A percentile compares a stretch with the other conserved stretches of the same genome.
These are phyloP conservation scores for Yarrowia sp. DNA, from an alignment of 805 yeast genomes.

Conservation along the genomic window DNA sequence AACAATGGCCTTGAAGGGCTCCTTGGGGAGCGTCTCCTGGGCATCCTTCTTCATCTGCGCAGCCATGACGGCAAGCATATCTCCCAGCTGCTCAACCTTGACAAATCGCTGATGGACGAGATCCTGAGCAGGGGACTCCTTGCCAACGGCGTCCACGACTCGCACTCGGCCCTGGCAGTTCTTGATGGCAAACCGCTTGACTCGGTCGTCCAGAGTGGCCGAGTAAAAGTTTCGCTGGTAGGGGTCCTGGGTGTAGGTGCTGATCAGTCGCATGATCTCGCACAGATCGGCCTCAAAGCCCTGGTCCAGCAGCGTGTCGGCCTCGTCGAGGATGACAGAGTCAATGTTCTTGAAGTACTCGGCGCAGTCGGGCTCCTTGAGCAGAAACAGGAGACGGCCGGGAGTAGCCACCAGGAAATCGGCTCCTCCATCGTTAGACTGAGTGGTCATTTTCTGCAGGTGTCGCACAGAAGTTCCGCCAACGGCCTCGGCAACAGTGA, in stretches of 20 bases:
- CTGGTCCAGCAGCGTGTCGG: constrained; percentile 82
- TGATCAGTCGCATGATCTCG: constrained; percentile 61
- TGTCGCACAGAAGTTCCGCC: constrained; percentile 63
- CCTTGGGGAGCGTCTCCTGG: constrained; percentile 13
- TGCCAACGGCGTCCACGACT: constrained; percentile 73
- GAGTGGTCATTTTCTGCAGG: constrained; percentile 46
- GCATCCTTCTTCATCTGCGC: constrained; percentile 54
- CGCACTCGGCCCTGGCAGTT: constrained; percentile 49
- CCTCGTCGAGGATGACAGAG: constrained; percentile 85
- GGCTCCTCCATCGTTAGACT: constrained; percentile 51
- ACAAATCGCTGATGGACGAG: constrained; percentile 73
- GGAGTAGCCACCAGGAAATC: constrained; percentile 87
- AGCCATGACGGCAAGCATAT: constrained; percentile 63
- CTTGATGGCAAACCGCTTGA: constrained; percentile 67
- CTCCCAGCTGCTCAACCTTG: constrained; percentile 60
- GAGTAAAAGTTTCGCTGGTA: constrained; percentile 78
- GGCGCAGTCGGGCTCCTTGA: constrained; percentile 57
- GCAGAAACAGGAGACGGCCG: constrained; percentile 75
- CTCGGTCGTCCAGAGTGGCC: constrained; percentile 81
- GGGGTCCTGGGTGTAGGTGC: constrained; percentile 47
- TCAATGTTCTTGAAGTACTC: constrained; percentile 61
- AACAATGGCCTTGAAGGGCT: constrained; percentile 74
- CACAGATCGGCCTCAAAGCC: constrained; percentile 76
- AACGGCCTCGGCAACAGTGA: constrained; percentile 61
- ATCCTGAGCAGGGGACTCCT: constrained; percentile 80